Conservation (phyloP, 192 early-diverging fungal species). For the Umbelopsis sp. region DNA sequence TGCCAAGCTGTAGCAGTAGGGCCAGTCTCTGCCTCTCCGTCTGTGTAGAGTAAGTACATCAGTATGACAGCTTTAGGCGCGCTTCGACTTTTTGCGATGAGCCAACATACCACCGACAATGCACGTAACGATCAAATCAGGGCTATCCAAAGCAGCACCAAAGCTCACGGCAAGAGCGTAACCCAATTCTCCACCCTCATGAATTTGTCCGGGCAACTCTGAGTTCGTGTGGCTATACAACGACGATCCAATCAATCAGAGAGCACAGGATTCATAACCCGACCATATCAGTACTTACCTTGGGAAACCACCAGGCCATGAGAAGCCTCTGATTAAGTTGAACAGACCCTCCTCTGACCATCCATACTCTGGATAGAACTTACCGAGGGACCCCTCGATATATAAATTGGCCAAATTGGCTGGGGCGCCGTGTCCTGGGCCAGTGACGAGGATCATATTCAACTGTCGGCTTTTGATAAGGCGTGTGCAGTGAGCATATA, state of each 20-base stretch:
- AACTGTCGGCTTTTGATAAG: conserved; percentile 44
- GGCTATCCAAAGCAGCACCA: conserved; percentile 51
- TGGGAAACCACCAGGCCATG: conserved; percentile 52
- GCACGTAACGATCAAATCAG: conserved; percentile 51
- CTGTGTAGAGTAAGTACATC: conserved; percentile 11
- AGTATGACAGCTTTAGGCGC: neutral
- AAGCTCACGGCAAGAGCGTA: conserved; percentile 49
- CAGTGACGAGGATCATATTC: conserved; percentile 45
- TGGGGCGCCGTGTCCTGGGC: conserved; percentile 52
- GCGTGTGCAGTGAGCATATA: conserved; percentile 48
- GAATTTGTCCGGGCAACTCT: conserved; percentile 47
- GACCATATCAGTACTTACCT: neutral
- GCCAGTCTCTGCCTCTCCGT: conserved; percentile 49
- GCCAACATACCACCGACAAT: conserved; percentile 42
- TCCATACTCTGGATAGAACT: conserved; percentile 42
- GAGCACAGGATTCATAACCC: neutral
- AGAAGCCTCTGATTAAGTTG: conserved; percentile 36
- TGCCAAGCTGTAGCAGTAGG: conserved; percentile 51
- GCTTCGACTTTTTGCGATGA: neutral
- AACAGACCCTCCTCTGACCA: conserved; percentile 31
- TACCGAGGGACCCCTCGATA: conserved; percentile 44
- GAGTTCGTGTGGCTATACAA: conserved; percentile 41
- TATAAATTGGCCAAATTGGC: conserved; percentile 47
- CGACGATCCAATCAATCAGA: neutral
- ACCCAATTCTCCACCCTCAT: conserved; percentile 51